Evolutionary conservation across 148 eudicot species (phyloP).

Genomic region (Vaccinium vitisidaea): DNA sequence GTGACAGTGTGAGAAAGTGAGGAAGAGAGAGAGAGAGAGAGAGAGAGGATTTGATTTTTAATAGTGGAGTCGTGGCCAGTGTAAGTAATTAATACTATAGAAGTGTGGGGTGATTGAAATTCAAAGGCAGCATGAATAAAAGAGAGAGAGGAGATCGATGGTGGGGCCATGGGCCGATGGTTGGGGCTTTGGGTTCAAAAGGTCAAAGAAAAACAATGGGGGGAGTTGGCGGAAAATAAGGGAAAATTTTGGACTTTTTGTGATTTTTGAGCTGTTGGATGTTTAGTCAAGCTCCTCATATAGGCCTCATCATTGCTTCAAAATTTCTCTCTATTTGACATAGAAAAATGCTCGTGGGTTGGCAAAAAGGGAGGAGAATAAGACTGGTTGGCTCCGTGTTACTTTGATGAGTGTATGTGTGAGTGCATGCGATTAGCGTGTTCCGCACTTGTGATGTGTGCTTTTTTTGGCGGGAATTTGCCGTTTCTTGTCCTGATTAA

Average conservation of each 20-base stretch:
- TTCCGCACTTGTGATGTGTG: conserved; percentile 35
- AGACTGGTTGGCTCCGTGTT: neutral
- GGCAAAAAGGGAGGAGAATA: neutral
- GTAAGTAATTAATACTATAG: conserved; percentile 20
- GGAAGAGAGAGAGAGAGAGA: neutral
- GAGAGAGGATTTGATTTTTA: conserved; percentile 3
- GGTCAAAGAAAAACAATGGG: conserved; percentile 25
- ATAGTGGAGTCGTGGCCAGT: conserved; percentile 36
- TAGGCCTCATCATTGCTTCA: conserved; percentile 22
- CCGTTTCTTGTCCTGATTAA: conserved; percentile 16
- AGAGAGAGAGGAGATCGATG: conserved; percentile 6
- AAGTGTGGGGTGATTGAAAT: conserved; percentile 32
- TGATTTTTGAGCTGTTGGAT: conserved; percentile 27
- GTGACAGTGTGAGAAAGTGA: conserved; percentile 24
- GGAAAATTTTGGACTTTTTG: conserved; percentile 10
- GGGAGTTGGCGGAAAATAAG: conserved; percentile 29
- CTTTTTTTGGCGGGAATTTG: conserved; percentile 29
- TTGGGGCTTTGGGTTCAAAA: neutral
- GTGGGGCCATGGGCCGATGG: conserved; percentile 31
- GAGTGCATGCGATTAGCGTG: neutral
- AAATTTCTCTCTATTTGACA: neutral
- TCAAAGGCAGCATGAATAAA: conserved; percentile 33
- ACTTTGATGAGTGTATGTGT: conserved; percentile 9
- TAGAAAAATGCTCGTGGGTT: neutral
- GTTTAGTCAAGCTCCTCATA: conserved; percentile 19